Evolutionary conservation across 1,284 basidiomycete species (phyloP).

Genomic region (Boletus semigastroideus): DNA sequence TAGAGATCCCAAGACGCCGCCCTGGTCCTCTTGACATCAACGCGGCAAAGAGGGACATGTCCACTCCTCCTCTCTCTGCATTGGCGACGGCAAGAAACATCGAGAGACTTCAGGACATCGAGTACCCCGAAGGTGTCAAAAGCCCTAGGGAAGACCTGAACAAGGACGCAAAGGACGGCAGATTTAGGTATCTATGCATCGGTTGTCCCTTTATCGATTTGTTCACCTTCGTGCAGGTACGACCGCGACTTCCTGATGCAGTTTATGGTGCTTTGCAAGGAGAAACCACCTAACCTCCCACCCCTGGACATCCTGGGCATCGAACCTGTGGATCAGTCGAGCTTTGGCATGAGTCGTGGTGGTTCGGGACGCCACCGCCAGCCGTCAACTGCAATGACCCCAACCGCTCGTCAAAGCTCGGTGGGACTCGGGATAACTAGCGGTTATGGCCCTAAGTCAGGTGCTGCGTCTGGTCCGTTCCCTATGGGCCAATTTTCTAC

Average conservation of each 20-base stretch:
- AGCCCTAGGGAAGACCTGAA: slow-evolving; percentile 89
- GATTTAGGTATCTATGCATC: slow-evolving; percentile 67
- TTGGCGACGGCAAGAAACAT: slow-evolving; percentile 69
- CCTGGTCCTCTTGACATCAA: slow-evolving; percentile 74
- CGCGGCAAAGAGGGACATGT: slow-evolving; percentile 39
- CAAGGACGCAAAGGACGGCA: slow-evolving; percentile 79
- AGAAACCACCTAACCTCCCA: slow-evolving; percentile 90
- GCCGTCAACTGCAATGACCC: slow-evolving; percentile 41
- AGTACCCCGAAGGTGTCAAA: slow-evolving; percentile 83
- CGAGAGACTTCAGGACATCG: slow-evolving; percentile 75
- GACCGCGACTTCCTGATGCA: slow-evolving; percentile 98
- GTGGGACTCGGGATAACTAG: slow-evolving; percentile 54
- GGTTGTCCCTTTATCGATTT: slow-evolving; percentile 1
- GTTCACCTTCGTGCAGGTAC: slow-evolving; percentile 57
- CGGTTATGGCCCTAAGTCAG: slow-evolving; percentile 42
- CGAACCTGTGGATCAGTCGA: slow-evolving; percentile 65
- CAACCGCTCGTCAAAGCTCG: slow-evolving; percentile 49
- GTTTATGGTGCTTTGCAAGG: slow-evolving; percentile 94
- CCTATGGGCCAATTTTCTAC: slow-evolving; percentile 78
- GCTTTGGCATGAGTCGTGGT: slow-evolving; percentile 51
- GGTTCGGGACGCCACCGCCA: slow-evolving; percentile 60
- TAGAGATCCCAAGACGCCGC: slow-evolving; percentile 45
- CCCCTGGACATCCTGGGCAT: slow-evolving; percentile 91
- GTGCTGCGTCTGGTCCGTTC: slow-evolving; percentile 42
- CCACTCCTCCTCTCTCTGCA: slow-evolving; percentile 52